phyloP scores from a whole-genome alignment of 2,329 filamentous ascomycete genomes.

The Diaporthe ilicicola region DNA sequence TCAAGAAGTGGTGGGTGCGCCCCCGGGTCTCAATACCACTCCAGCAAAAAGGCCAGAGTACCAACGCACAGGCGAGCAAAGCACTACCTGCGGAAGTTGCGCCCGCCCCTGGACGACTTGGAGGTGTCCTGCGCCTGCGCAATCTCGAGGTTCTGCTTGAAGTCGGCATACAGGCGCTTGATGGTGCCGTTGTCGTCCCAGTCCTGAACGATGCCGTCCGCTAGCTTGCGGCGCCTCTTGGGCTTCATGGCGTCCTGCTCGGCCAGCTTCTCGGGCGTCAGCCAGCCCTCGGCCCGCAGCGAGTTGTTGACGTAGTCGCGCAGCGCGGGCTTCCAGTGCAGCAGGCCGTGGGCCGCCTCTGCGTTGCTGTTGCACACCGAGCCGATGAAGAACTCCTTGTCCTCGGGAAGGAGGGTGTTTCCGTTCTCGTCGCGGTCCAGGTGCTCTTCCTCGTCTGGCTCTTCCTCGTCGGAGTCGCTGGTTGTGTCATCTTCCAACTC shows the following conservation, averaged over 20 bases:
- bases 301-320: slow-evolving; percentile 74
- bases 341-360: slow-evolving; percentile 73
- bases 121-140: slow-evolving; percentile 58
- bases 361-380: slow-evolving; percentile 59
- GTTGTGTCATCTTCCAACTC: slow-evolving; percentile 57
- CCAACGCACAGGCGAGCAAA: background rate
- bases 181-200: slow-evolving; percentile 71
- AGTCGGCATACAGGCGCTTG: slow-evolving; percentile 69
- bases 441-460: slow-evolving; percentile 45
- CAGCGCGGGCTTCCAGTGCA: slow-evolving; percentile 81
- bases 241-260: slow-evolving; percentile 68
- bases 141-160: slow-evolving; percentile 68
- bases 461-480: slow-evolving; percentile 38
- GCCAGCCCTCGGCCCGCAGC: slow-evolving; percentile 65
- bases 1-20: background rate
- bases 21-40: background rate
- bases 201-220: slow-evolving; percentile 68
- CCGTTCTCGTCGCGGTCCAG: slow-evolving; percentile 50
- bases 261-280: slow-evolving; percentile 64
- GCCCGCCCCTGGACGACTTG: slow-evolving; percentile 25
- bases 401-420: slow-evolving; percentile 45
- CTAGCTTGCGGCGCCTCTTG: slow-evolving; percentile 66
- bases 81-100: slow-evolving; percentile 29
- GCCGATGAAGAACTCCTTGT: slow-evolving; percentile 52
- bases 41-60: no score